These are phyloP conservation scores for Leccinum pseudoinsigne DNA, from an alignment of 1,284 basidiomycete species.

Conservation along the genomic window DNA sequence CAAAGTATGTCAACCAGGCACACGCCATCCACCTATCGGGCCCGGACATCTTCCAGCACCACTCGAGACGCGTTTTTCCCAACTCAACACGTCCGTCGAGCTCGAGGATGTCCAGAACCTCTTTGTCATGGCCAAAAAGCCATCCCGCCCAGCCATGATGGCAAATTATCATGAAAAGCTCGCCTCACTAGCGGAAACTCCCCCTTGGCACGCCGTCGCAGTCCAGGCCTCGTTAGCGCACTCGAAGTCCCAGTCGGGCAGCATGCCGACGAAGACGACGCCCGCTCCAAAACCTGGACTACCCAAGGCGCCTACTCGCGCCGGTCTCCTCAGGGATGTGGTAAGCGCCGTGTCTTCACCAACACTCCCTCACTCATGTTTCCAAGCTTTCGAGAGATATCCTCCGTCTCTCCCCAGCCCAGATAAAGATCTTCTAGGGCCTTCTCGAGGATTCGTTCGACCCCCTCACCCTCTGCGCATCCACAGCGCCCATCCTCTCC, in stretches of 20 bases:
- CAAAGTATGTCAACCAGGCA: slow-evolving; percentile 94
- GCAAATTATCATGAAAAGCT: slow-evolving; percentile 97
- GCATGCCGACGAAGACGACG: slow-evolving; percentile 69
- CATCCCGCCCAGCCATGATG: slow-evolving; percentile 95
- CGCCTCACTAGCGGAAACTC: slow-evolving; percentile 60
- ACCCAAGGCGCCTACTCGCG: slow-evolving; percentile 82
- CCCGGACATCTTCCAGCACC: slow-evolving; percentile 93
- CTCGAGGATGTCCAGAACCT: slow-evolving; percentile 99
- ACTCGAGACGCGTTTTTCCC: slow-evolving; percentile 98
- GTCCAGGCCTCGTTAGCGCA: slow-evolving; percentile 90
- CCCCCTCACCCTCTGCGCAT: slow-evolving; percentile 84
- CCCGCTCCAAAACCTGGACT: slow-evolving; percentile 85
- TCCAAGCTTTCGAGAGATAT: slow-evolving; percentile 78
- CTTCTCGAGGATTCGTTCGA: slow-evolving; percentile 35
- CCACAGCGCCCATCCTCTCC: slow-evolving; percentile 33
- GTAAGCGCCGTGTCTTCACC: slow-evolving; percentile 36
- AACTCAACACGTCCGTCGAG: slow-evolving; percentile 96
- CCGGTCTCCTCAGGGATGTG: slow-evolving; percentile 83
- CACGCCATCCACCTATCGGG: slow-evolving; percentile 99
- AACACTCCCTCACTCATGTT: not conserved
- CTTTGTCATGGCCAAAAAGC: slow-evolving; percentile 91
- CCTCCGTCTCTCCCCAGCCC: slow-evolving; percentile 65
- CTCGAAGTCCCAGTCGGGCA: slow-evolving; percentile 91
- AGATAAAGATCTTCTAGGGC: too few relatives aligned
- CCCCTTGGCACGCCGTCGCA: slow-evolving; percentile 93